phyloP scores from a whole-genome alignment of 805 yeast genomes.

The Scheffersomyces lignosus region DNA sequence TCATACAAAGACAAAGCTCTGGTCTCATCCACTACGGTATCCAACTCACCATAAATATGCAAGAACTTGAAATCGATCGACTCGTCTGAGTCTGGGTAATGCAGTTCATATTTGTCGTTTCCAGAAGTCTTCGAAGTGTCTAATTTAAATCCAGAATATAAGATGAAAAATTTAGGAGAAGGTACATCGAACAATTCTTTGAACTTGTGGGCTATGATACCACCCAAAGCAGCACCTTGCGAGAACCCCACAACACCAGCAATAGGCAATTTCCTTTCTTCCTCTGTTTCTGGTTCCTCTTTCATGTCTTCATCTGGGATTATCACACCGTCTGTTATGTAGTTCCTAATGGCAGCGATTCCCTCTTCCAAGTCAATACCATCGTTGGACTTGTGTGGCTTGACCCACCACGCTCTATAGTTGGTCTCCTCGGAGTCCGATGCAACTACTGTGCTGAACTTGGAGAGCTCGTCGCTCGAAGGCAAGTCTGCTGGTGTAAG shows the following conservation, averaged over 20 bases:
- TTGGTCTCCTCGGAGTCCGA: slow-evolving; percentile 33
- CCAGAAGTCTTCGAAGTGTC: slow-evolving; percentile 26
- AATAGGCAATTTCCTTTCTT: slow-evolving; percentile 51
- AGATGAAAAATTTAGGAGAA: slow-evolving; percentile 65
- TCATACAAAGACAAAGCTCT: slow-evolving; percentile 61
- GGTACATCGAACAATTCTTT: slow-evolving; percentile 48
- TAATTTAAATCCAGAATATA: slow-evolving; percentile 64
- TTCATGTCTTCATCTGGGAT: slow-evolving; percentile 26
- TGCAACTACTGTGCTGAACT: slow-evolving; percentile 43
- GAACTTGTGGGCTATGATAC: slow-evolving; percentile 63
- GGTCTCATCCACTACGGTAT: slow-evolving; percentile 77
- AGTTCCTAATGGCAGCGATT: slow-evolving; percentile 46
- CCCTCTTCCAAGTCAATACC: slow-evolving; percentile 50
- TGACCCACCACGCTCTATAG: slow-evolving; percentile 77
- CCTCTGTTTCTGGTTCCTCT: slow-evolving; percentile 18
- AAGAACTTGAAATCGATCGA: slow-evolving; percentile 39
- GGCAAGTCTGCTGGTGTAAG: slow-evolving; percentile 74
- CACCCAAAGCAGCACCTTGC: slow-evolving; percentile 91
- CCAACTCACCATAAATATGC: slow-evolving; percentile 83
- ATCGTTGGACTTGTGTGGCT: slow-evolving; percentile 44
- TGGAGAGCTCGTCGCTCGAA: slow-evolving; percentile 57
- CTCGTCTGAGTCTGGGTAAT: slow-evolving; percentile 24
- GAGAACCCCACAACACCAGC: slow-evolving; percentile 89
- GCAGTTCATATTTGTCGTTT: slow-evolving; percentile 23
- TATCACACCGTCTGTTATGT: slow-evolving; percentile 58